Evolutionary conservation across 805 yeast genomes (phyloP).

Genomic region (Hanseniaspora nectarophila): DNA sequence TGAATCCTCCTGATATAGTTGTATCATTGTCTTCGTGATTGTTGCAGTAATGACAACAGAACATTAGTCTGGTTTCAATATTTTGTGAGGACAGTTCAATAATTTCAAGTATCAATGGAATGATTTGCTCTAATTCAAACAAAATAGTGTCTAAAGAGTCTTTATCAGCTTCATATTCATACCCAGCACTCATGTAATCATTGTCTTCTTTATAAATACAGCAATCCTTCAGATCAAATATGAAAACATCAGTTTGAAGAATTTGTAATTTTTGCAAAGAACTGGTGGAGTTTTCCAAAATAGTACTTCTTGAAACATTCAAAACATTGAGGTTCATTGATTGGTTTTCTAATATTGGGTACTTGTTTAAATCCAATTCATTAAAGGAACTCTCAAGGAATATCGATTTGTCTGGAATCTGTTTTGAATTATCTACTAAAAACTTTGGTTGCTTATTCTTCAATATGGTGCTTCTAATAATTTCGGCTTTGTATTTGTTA

Average conservation of each 20-base stretch:
- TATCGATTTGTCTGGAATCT: neutral
- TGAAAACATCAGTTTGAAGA: constrained; percentile 25
- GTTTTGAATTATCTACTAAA: neutral
- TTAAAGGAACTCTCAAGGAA: neutral
- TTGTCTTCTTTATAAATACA: neutral
- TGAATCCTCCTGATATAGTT: constrained; percentile 2
- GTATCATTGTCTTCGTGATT: constrained; percentile 4
- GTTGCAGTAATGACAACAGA: constrained; percentile 6
- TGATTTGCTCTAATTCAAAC: constrained; percentile 1
- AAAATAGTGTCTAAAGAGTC: neutral
- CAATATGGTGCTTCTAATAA: neutral
- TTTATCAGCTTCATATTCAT: neutral
- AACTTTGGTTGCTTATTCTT: neutral
- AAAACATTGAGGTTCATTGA: constrained; percentile 21
- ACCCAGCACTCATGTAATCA: neutral
- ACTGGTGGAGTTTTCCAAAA: constrained; percentile 21
- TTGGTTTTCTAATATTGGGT: constrained; percentile 1
- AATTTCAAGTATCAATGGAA: constrained; percentile 4
- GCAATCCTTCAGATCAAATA: constrained; percentile 15
- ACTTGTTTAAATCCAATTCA: neutral
- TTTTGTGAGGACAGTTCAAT: constrained; percentile 4
- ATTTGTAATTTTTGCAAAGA: constrained; percentile 19
- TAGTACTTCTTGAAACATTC: constrained; percentile 20
- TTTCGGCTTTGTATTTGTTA: constrained; percentile 3
- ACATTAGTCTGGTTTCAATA: neutral